These are phyloP conservation scores for Ilex aquifolium DNA, from an alignment of 257 asterid species.

Conservation along the genomic window DNA sequence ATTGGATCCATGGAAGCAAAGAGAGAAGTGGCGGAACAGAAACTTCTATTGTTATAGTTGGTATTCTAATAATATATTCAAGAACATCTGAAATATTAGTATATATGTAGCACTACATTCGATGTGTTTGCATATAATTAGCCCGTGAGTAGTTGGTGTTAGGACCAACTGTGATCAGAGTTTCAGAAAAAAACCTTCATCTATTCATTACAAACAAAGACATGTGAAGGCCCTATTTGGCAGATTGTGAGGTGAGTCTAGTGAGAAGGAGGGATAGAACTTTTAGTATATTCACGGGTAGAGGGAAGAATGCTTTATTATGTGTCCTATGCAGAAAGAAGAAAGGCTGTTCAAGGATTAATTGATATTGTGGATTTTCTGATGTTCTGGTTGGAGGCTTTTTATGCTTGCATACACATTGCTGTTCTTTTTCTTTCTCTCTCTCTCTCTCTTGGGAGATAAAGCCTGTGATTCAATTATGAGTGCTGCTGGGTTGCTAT, in stretches of 20 bases:
- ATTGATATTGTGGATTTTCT: background rate
- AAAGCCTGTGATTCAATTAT: background rate
- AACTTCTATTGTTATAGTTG: constrained; percentile 5
- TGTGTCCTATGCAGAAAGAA: background rate
- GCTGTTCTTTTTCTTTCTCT: constrained; percentile 10
- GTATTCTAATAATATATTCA: background rate
- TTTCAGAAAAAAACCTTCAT: background rate
- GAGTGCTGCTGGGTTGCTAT: constrained; percentile 5
- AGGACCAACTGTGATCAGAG: constrained; percentile 19
- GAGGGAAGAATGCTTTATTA: background rate
- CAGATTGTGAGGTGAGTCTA: constrained; percentile 8
- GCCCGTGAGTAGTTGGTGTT: constrained; percentile 35
- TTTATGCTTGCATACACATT: background rate
- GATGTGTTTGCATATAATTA: constrained; percentile 10
- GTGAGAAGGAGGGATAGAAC: background rate
- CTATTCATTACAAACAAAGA: constrained; percentile 18
- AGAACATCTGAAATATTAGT: constrained; percentile 8
- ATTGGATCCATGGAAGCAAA: constrained; percentile 8
- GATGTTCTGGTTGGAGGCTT: too few relatives aligned
- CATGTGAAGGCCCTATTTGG: constrained; percentile 30
- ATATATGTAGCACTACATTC: constrained; percentile 13
- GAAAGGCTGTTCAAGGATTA: constrained; percentile 1
- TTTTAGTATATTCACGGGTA: constrained; percentile 20
- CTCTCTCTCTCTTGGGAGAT: background rate
- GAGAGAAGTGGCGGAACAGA: background rate